These are phyloP conservation scores for Abrus pulchellus DNA, from an alignment of 306 rosid species.

Conservation along the genomic window DNA sequence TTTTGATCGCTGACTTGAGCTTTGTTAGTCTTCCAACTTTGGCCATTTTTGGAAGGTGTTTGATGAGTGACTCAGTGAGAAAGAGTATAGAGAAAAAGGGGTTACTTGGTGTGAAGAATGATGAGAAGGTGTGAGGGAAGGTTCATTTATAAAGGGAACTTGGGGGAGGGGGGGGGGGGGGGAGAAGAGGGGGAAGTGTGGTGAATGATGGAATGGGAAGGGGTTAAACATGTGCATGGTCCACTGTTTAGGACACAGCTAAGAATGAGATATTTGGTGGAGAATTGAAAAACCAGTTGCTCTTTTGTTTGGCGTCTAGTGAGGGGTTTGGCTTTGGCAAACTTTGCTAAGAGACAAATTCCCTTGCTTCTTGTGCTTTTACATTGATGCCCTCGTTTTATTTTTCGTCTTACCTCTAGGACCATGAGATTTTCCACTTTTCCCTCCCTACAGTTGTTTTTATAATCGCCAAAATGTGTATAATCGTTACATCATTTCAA, in stretches of 20 bases:
- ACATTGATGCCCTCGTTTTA: slow-evolving; percentile 41
- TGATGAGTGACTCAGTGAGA: slow-evolving; percentile 35
- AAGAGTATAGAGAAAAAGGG: not conserved
- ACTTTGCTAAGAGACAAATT: slow-evolving; percentile 15
- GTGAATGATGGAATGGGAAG: slow-evolving; percentile 21
- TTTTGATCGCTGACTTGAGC: slow-evolving; percentile 84
- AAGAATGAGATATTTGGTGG: slow-evolving; percentile 64
- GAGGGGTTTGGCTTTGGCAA: slow-evolving; percentile 32
- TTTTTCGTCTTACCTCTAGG: no score
- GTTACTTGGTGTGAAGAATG: not conserved
- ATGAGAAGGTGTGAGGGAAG: slow-evolving; percentile 52
- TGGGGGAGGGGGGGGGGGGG: slow-evolving; percentile 34
- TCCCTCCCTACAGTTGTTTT: not conserved
- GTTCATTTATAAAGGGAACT: slow-evolving; percentile 51
- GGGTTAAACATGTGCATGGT: slow-evolving; percentile 62
- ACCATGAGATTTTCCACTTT: not conserved
- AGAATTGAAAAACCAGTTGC: slow-evolving; percentile 57
- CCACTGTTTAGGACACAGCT: slow-evolving; percentile 82
- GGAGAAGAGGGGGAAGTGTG: not conserved
- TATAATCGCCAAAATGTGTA: not conserved
- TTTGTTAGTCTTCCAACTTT: slow-evolving; percentile 79
- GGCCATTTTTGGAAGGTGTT: slow-evolving; percentile 66
- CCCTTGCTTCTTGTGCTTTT: slow-evolving; percentile 31
- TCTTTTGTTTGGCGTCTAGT: slow-evolving; percentile 47
- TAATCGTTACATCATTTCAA: not conserved